phyloP scores from a whole-genome alignment of 495 filamentous ascomycete genomes.

The Talaromyces trachyspermus region DNA sequence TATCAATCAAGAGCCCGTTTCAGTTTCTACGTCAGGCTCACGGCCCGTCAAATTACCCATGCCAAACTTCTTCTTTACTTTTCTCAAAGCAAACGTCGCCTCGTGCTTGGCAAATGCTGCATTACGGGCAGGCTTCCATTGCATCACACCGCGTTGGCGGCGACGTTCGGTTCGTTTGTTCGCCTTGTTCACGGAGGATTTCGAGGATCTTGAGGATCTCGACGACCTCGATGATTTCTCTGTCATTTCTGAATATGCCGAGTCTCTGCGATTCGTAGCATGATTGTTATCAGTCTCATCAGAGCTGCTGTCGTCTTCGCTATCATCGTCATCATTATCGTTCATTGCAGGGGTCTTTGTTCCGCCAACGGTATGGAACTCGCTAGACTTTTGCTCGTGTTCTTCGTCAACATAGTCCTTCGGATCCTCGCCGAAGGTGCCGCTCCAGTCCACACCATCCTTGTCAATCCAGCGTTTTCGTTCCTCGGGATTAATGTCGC shows the following conservation, averaged over 20 bases:
- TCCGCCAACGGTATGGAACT: no score
- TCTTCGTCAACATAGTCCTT: constrained; percentile 40
- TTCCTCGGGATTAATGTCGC: constrained; percentile 58
- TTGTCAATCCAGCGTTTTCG: constrained; percentile 69
- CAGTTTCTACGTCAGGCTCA: constrained; percentile 48
- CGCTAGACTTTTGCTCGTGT: constrained; percentile 1
- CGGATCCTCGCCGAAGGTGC: constrained; percentile 70
- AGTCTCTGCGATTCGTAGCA: no score
- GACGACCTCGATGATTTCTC: no score
- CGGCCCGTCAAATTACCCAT: constrained; percentile 39
- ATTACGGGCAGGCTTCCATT: constrained; percentile 50
- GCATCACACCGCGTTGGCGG: constrained; percentile 46
- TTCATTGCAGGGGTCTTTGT: no score
- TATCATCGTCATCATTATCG: constrained; percentile 6
- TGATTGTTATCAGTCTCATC: constrained; percentile 14
- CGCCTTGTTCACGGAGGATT: constrained; percentile 22
- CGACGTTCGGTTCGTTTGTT: constrained; percentile 43
- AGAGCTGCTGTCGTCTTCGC: constrained; percentile 13
- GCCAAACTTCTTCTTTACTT: constrained; percentile 39
- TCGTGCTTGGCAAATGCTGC: constrained; percentile 45
- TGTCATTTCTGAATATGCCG: no score
- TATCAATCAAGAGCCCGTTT: constrained; percentile 30
- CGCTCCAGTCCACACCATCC: constrained; percentile 79
- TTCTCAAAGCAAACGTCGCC: constrained; percentile 39
- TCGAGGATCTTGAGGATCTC: no score